Evolutionary conservation across 148 eudicot genomes (phyloP).

Genomic region (Camellia sinensis): DNA sequence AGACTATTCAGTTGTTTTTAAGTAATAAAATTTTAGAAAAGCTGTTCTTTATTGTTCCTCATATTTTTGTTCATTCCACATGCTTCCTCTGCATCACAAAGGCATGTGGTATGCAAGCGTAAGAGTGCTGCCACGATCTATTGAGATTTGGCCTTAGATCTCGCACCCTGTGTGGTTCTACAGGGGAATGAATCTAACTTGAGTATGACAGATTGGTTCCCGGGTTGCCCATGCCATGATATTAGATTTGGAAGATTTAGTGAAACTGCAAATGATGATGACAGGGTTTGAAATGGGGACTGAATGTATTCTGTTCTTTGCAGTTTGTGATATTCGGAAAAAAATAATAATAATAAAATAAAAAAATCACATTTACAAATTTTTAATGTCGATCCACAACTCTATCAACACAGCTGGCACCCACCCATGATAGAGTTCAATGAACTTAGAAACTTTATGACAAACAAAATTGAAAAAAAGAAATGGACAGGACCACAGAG

Average conservation of each 20-base stretch:
- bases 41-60: constrained; percentile 1
- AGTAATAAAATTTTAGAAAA: no score
- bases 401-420: neutral
- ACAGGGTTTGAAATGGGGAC: no score
- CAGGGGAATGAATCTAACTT: neutral
- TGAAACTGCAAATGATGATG: no score
- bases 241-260: no score
- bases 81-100: neutral
- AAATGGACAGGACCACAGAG: constrained; percentile 10
- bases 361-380: neutral
- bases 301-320: no score
- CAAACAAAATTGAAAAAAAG: neutral
- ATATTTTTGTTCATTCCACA: neutral
- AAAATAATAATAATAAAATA: neutral
- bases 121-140: neutral
- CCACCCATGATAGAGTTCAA: neutral
- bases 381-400: neutral
- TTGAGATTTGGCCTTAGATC: constrained; percentile 2
- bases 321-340: no score
- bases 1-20: no score
- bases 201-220: neutral
- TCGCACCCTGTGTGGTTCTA: no score
- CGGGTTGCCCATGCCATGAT: neutral
- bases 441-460: constrained; percentile 1
- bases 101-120: neutral